phyloP scores from a whole-genome alignment of 257 asterid species.

The Ophiorrhiza pumila region DNA sequence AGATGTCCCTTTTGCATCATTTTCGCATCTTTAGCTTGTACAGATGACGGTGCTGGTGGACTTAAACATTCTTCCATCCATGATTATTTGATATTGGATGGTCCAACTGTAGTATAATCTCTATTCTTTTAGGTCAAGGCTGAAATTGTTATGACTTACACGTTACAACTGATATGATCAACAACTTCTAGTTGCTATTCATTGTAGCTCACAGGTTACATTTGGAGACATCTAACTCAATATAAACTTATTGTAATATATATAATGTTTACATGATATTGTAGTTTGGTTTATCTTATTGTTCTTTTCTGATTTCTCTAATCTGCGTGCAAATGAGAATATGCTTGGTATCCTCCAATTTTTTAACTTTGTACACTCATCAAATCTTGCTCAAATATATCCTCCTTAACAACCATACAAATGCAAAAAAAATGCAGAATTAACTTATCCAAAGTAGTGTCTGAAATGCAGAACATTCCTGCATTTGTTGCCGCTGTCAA shows the following conservation, averaged over 20 bases:
- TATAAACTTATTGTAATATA: neutral
- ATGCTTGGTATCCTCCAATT: neutral
- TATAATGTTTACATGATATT: neutral
- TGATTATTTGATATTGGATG: constrained; percentile 18
- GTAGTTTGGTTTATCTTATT: neutral
- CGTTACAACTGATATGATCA: neutral
- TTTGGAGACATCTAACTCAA: neutral
- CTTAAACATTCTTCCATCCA: constrained; percentile 12
- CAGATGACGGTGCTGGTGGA: neutral
- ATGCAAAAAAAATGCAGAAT: too few species aligned
- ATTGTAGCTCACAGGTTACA: neutral
- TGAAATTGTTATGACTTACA: constrained; percentile 4
- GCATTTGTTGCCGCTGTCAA: neutral
- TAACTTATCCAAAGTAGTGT: too few species aligned
- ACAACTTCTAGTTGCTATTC: neutral
- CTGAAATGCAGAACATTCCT: too few species aligned
- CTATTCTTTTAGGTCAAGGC: constrained; percentile 9
- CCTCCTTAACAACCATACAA: too few species aligned
- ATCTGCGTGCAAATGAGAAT: neutral
- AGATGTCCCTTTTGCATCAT: neutral
- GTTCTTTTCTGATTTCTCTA: neutral
- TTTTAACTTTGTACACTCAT: too few species aligned
- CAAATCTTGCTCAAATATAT: too few species aligned
- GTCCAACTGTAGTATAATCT: constrained; percentile 1
- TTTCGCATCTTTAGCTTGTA: constrained; percentile 7